Evolutionary conservation across 108 stramenopile species (phyloP), one percentile per base, ranked within the genome.

Genomic region (Fistulifera pelliculosa): DNA sequence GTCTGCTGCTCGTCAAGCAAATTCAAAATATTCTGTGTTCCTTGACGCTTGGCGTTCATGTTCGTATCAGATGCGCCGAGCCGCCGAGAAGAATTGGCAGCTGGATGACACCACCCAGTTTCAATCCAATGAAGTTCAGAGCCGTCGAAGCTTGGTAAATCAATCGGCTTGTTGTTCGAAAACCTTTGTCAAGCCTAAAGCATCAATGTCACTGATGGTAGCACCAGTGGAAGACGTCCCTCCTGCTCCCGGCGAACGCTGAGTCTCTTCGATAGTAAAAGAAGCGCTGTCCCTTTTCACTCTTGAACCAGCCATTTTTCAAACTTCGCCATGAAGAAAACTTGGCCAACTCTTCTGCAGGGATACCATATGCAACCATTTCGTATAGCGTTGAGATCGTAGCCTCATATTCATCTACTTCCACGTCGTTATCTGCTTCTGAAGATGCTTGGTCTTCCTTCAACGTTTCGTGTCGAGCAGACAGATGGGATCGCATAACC

Each of bases 321-420:
- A 70, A 72, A 58, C 64, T 82, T 51, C 43, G 69, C 10, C 75
- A 60, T 47, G 83, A 79, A 10, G 90, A 83, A 58, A 92, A 92
- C 41, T 76, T 60, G 8, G 90, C 81, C 16, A 92, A 59, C 41
- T 87, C 84, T 56, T 85, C 86, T 0, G 83, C 80, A 45, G 79
- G 81, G 22, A 87, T 79, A 35, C 75, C 81, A 54, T 85, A 92
- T 11, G 81, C 90, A 38, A 87, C 77, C 90, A 92, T 92, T 66
- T 92, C 90, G 35, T 85, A 92, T 11, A 92, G 68, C 8, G 90
- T 92, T 21, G 90, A 70, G n/a, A 87, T 81, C 10, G 82, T 79
- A 18, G 83, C 73, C 23, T 87, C 85, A 44, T 92, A 83, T 48
- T 79, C 77, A 44, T 79, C 80, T 6, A 64, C 57, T 26, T 70